Base-by-base conservation (phyloP, 23 red algal genomes). In the Chondrus crispus region DNA sequence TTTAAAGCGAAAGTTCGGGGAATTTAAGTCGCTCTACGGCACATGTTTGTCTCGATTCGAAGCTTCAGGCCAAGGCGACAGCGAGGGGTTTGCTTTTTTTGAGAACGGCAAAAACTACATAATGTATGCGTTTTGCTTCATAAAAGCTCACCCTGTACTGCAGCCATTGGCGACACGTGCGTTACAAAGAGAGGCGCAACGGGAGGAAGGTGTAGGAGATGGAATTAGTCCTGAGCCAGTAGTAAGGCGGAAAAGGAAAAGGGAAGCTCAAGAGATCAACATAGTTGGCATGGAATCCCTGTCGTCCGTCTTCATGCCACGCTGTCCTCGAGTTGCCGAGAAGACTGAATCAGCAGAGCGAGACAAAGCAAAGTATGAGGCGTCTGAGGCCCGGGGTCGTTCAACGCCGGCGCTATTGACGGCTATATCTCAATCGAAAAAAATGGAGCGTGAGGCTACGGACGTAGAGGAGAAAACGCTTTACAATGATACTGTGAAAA, bases 121-220 rank as follows among this genome's bases (percentile, higher is more conserved):
- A 10, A 54, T 84, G 80, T 84, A 84, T 66, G 80, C 52, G 22
- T 22, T n/a, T 41, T 84, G 80, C 45, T 84, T 68, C 45, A 14
- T 84, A 7, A 64, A 62, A 40, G 2, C 0, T 13, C 3, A 84
- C 19, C 80, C 47, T 2, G 11, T 84, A 19, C 9, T 84, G 0
- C 6, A 20, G 2, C 80, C 80, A 13, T 18, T 68, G 16, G 80
- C 52, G 30, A 84, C 80, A 42, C 49, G 80, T 32, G 80, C 55
- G 11, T 54, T 55, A 26, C 9, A 66, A 32, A 30, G 22, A 4
- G 75, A 81, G 47, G 75, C 75, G 43, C 75, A 57, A 2, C 2
- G 75, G 0, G 33, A 81, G 51, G 41, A 81, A 50, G 75, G 75
- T 49, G 75, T 81, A 32, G 75, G 0, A 32, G 60, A 66, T 32